Conservation (phyloP, 2,329 filamentous ascomycete genomes). For the Emydomyces testavorans region DNA sequence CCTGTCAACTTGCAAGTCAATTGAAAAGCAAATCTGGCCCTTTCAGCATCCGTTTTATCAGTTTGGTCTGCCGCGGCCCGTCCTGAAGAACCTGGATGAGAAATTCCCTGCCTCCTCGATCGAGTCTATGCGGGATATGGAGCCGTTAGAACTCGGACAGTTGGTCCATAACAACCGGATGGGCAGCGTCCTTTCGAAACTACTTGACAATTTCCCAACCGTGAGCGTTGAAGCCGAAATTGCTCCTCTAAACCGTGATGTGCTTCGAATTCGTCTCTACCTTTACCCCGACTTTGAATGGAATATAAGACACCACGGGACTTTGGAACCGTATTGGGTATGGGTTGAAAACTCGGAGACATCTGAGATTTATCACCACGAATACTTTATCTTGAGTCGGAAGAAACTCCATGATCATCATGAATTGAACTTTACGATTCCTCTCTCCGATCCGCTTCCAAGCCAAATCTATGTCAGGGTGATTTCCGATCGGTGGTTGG, state of each 20-base stretch:
- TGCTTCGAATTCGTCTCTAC: conserved; percentile 77
- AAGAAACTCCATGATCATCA: conserved; percentile 92
- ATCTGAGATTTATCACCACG: conserved; percentile 93
- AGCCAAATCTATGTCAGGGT: conserved; percentile 93
- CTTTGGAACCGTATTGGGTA: conserved; percentile 92
- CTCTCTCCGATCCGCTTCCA: conserved; percentile 80
- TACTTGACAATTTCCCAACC: conserved; percentile 86
- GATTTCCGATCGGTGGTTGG: conserved; percentile 91
- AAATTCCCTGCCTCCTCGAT: conserved; percentile 63
- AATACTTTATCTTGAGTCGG: conserved; percentile 85
- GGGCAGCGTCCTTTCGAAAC: conserved; percentile 66
- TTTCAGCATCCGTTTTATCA: conserved; percentile 92
- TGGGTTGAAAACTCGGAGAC: conserved; percentile 99
- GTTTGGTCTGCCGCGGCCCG: conserved; percentile 75
- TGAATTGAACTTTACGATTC: conserved; percentile 95
- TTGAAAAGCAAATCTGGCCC: conserved; percentile 91
- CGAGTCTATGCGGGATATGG: conserved; percentile 84
- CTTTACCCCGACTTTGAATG: conserved; percentile 84
- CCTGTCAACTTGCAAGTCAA: conserved; percentile 86
- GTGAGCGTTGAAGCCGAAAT: conserved; percentile 86
- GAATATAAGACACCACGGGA: conserved; percentile 89
- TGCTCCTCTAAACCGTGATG: conserved; percentile 86
- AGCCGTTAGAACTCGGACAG: conserved; percentile 74
- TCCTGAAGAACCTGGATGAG: conserved; percentile 75
- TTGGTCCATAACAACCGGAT: conserved; percentile 85